Evolutionary conservation across 768 basidiomycete species (phyloP).

Genomic region (Tremella fuciformis): DNA sequence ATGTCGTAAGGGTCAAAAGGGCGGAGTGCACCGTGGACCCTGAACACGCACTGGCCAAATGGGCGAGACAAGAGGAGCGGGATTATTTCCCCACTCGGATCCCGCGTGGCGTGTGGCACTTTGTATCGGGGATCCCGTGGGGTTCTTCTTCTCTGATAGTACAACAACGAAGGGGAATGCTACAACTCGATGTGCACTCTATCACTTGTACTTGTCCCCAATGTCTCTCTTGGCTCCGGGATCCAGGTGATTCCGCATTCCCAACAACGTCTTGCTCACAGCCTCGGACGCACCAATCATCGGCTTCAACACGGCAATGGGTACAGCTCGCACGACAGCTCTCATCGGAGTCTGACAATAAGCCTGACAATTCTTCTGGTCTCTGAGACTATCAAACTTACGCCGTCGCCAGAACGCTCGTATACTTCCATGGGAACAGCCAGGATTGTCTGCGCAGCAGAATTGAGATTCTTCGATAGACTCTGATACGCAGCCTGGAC

Average conservation of each 20-base stretch:
- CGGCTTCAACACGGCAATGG: slow-evolving; percentile 92
- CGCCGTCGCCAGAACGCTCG: slow-evolving; percentile 88
- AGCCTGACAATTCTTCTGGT: neutral
- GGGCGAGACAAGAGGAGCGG: no score
- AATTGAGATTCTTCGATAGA: slow-evolving; percentile 77
- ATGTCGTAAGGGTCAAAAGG: no score
- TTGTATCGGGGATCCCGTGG: no score
- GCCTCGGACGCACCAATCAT: slow-evolving; percentile 99
- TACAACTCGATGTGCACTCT: no score
- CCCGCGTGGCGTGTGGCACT: no score
- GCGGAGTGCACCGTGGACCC: no score
- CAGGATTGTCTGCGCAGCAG: slow-evolving; percentile 95
- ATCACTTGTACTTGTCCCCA: slow-evolving; percentile 89
- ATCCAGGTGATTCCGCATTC: slow-evolving; percentile 88
- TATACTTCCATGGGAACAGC: slow-evolving; percentile 99
- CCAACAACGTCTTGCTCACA: slow-evolving; percentile 89
- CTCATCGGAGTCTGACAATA: slow-evolving; percentile 74
- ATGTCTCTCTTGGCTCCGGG: slow-evolving; percentile 76
- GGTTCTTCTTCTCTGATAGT: no score
- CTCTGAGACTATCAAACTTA: slow-evolving; percentile 50
- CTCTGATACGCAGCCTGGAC: slow-evolving; percentile 88
- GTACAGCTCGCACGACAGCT: slow-evolving; percentile 92
- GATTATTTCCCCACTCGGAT: no score
- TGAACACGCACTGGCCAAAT: no score
- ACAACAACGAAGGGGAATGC: slow-evolving; percentile 5